Evolutionary conservation across 1,284 basidiomycete species (phyloP).

Genomic region (Ustilago tritici): DNA sequence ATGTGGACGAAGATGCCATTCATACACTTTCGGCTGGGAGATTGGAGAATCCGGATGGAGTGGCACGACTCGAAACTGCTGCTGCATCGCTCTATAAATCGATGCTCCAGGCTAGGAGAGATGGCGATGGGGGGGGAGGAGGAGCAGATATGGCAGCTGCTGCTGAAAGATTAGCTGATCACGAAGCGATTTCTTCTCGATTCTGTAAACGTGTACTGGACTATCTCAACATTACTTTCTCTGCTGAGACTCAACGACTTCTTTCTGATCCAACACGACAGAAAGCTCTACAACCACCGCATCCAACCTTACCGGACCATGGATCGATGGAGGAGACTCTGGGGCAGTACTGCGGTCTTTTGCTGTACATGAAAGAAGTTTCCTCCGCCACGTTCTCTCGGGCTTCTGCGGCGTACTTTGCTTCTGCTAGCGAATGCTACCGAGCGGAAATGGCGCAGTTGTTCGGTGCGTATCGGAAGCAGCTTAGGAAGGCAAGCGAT

Average conservation of each 20-base stretch:
- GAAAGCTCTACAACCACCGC: constrained; percentile 47
- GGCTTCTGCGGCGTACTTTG: constrained; percentile 60
- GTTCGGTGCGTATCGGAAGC: constrained; percentile 45
- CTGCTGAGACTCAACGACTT: constrained; percentile 64
- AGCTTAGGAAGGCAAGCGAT: constrained; percentile 52
- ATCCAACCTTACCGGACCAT: constrained; percentile 61
- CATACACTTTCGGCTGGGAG: constrained; percentile 85
- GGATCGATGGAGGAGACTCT: constrained; percentile 79
- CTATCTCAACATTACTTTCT: constrained; percentile 89
- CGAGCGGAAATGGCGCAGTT: constrained; percentile 59
- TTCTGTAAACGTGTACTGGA: constrained; percentile 92
- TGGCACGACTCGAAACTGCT: constrained; percentile 80
- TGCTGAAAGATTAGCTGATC: constrained; percentile 84
- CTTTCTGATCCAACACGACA: constrained; percentile 48
- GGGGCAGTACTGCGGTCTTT: constrained; percentile 86
- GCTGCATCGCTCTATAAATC: constrained; percentile 94
- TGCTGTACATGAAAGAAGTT: constrained; percentile 96
- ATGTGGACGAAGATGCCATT: constrained; percentile 84
- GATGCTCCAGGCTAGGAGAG: constrained; percentile 87
- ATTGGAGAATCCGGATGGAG: constrained; percentile 80
- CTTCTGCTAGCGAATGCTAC: constrained; percentile 57
- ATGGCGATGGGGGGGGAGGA: constrained; percentile 75
- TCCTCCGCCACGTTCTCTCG: constrained; percentile 58
- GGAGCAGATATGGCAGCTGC: constrained; percentile 81
- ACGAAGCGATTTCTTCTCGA: constrained; percentile 84